Evolutionary conservation across 2,329 filamentous ascomycete species (phyloP).

Genomic region (Harringtonia lauricola): DNA sequence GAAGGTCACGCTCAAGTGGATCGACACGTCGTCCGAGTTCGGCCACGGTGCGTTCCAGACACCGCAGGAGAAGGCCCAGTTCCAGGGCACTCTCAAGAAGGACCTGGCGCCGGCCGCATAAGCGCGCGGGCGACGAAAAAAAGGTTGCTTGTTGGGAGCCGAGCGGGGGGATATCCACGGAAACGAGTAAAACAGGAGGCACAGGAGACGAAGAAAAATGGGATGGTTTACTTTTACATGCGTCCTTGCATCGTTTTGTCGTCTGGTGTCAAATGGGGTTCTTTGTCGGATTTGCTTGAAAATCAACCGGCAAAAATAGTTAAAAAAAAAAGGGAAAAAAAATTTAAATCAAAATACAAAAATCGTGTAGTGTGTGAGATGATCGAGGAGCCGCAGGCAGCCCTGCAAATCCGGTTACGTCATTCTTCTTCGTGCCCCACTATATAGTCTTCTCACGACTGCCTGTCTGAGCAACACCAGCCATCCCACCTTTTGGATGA

Average conservation of each 20-base stretch:
- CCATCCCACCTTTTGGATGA: no score
- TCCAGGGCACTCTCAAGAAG: constrained; percentile 99
- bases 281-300: constrained; percentile 1
- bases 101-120: constrained; percentile 48
- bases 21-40: constrained; percentile 99
- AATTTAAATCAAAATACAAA: no score
- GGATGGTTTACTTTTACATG: background rate
- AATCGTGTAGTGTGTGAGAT: no score
- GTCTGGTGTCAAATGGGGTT: no score
- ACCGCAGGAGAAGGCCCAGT: constrained; percentile 92
- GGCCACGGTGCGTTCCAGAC: constrained; percentile 99
- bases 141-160: no score
- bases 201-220: background rate
- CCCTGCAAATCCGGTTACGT: no score
- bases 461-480: no score
- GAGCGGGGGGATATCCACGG: no score
- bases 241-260: background rate
- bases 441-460: no score
- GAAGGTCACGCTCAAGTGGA: constrained; percentile 99
- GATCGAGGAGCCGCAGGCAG: no score
- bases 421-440: no score
- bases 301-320: background rate
- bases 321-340: constrained; percentile 3
- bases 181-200: background rate
- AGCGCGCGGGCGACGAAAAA: constrained; percentile 7